Percentiles rank a stretch among this genome's conserved stretches.
Evolutionary conservation across 75 land plant genomes (phyloP).

Genomic region (Sequoia sempervirens): DNA sequence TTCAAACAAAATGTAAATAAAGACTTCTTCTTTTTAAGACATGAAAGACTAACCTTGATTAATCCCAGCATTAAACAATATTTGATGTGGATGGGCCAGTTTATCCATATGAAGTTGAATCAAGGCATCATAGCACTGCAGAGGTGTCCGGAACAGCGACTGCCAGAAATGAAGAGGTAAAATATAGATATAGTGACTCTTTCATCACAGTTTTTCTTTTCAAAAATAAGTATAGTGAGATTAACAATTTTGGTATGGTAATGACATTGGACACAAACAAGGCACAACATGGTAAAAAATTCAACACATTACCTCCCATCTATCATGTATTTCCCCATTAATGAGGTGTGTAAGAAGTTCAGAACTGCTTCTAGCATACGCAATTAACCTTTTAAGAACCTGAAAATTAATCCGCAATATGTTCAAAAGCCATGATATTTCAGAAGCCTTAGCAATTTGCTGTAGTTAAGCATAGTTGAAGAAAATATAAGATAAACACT

Average conservation of each 20-base stretch:
- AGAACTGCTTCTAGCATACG: slow-evolving; percentile 87
- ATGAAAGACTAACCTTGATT: slow-evolving; percentile 21
- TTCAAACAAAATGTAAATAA: neutral
- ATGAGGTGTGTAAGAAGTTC: slow-evolving; percentile 53
- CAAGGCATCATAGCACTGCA: slow-evolving; percentile 75
- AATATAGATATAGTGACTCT: neutral
- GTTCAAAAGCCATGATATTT: neutral
- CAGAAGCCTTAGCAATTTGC: neutral
- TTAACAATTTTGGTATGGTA: neutral
- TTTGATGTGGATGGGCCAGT: slow-evolving; percentile 58
- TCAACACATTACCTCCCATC: slow-evolving; percentile 67
- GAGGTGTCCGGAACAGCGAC: slow-evolving; percentile 82
- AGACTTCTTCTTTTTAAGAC: neutral
- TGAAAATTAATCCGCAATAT: slow-evolving; percentile 8
- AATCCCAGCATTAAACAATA: slow-evolving; percentile 68
- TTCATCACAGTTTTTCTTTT: neutral
- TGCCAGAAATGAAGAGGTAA: slow-evolving; percentile 23
- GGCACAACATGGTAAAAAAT: neutral
- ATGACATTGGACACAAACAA: neutral
- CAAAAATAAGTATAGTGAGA: neutral
- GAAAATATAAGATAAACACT: neutral
- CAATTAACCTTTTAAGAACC: slow-evolving; percentile 68
- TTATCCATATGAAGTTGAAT: slow-evolving; percentile 62
- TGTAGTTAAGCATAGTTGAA: neutral
- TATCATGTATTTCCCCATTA: slow-evolving; percentile 32